Evolutionary conservation across 768 basidiomycete genomes (phyloP).

Genomic region (Boletus sp.): DNA sequence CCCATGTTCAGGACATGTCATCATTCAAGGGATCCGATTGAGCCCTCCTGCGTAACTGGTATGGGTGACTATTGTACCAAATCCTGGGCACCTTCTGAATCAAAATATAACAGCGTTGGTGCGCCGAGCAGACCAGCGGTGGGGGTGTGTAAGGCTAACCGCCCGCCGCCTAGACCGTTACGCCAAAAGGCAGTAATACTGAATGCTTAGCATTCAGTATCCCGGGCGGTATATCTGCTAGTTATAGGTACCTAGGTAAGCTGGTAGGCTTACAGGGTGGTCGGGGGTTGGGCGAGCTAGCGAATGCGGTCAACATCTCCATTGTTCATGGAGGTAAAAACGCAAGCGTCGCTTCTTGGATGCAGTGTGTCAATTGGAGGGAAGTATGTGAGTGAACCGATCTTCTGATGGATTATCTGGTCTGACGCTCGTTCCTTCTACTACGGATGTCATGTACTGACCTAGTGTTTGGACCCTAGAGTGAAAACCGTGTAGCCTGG

Average conservation of each 20-base stretch:
- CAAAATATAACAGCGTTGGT: not conserved
- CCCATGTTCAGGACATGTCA: not conserved
- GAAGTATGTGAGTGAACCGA: not conserved
- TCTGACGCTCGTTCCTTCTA: not conserved
- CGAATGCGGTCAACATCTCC: not conserved
- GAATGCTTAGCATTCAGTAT: too few relatives aligned
- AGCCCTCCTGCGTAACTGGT: not conserved
- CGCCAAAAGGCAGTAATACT: too few relatives aligned
- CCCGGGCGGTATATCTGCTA: too few relatives aligned
- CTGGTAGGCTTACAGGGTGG: too few relatives aligned
- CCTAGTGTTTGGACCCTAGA: too few relatives aligned
- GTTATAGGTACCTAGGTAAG: too few relatives aligned
- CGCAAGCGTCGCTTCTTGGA: not conserved
- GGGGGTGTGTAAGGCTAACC: too few relatives aligned
- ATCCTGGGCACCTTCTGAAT: not conserved
- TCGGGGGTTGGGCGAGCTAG: not conserved
- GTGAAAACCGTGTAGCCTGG: not conserved
- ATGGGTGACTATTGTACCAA: not conserved
- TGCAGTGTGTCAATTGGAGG: not conserved
- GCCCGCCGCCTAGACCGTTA: too few relatives aligned
- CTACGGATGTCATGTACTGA: not conserved
- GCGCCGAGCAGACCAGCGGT: too few relatives aligned
- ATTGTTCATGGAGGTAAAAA: not conserved
- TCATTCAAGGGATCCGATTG: not conserved
- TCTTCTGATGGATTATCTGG: not conserved